phyloP scores from a whole-genome alignment of 768 basidiomycete species.

The Phanerodontia chrysosporium region DNA sequence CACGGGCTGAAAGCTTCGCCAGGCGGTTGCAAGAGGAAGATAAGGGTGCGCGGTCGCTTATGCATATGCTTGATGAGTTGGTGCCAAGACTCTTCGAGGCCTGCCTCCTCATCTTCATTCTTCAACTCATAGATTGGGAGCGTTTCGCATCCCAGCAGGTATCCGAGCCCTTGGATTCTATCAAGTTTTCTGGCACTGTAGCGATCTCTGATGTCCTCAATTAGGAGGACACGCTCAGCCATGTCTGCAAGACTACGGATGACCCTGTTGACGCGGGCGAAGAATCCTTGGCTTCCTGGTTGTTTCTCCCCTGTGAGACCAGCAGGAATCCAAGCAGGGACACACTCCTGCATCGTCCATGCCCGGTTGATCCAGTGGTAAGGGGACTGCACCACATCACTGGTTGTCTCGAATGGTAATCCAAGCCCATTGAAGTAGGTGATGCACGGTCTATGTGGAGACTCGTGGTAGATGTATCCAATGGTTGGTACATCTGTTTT shows the following conservation, averaged over 20 bases:
- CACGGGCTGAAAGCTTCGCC: not conserved
- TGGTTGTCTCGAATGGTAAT: not conserved
- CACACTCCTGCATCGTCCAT: conserved; percentile 7
- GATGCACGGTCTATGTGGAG: not conserved
- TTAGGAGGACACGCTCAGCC: not conserved
- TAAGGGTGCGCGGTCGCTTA: not conserved
- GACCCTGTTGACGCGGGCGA: not conserved
- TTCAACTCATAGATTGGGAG: not conserved
- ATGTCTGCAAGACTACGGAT: not conserved
- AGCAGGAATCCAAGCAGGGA: not conserved
- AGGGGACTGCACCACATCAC: not conserved
- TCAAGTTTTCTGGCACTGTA: not conserved
- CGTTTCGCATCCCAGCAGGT: not conserved
- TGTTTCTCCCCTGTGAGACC: not conserved
- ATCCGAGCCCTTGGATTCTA: not conserved
- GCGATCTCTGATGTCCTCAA: not conserved
- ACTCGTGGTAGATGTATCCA: conserved; percentile 1
- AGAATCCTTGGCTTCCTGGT: not conserved
- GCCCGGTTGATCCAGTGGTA: conserved; percentile 2
- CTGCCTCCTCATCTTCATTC: not conserved
- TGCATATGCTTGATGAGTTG: not conserved
- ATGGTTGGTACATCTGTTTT: not conserved
- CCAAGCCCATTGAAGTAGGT: conserved; percentile 1
- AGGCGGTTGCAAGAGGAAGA: not conserved
- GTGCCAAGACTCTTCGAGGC: not conserved